Evolutionary conservation across 2,329 filamentous ascomycete species (phyloP).

Genomic region (Penicillium sp.): DNA sequence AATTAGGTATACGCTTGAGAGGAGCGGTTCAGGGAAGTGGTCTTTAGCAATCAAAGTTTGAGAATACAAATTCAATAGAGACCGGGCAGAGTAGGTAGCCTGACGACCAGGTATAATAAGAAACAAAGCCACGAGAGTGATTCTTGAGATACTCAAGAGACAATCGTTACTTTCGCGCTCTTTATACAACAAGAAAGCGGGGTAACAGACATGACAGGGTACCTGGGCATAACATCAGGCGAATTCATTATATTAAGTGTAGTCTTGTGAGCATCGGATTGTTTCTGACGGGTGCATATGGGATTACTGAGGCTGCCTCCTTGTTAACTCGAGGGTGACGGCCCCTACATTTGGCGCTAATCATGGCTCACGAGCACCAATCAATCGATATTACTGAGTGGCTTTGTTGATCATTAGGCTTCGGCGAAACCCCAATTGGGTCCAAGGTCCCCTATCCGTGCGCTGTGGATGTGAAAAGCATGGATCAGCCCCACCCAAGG

Average conservation of each 20-base stretch:
- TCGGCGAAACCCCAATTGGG: neutral
- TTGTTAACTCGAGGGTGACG: slow-evolving; percentile 1
- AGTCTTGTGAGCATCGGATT: slow-evolving; percentile 1
- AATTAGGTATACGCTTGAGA: slow-evolving; percentile 6
- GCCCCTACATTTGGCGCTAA: slow-evolving; percentile 3
- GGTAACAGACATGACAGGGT: neutral
- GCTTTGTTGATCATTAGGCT: slow-evolving; percentile 4
- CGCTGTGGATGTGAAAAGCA: slow-evolving; percentile 3
- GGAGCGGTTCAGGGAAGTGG: slow-evolving; percentile 5
- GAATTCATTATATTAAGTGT: neutral
- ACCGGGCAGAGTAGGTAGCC: slow-evolving; percentile 3
- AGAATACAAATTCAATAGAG: slow-evolving; percentile 17
- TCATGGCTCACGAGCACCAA: slow-evolving; percentile 3
- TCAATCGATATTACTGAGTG: slow-evolving; percentile 4
- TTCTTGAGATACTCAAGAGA: slow-evolving; percentile 2
- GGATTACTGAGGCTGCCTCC: slow-evolving; percentile 3
- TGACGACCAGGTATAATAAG: neutral
- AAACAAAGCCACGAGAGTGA: slow-evolving; percentile 3
- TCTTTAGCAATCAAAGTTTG: neutral
- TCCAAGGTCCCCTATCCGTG: slow-evolving; percentile 2
- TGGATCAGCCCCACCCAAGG: slow-evolving; percentile 1
- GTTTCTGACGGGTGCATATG: slow-evolving; percentile 1
- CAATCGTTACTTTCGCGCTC: slow-evolving; percentile 4
- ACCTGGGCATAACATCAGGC: slow-evolving; percentile 4
- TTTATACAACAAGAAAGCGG: slow-evolving; percentile 1